Percentiles rank a stretch among this genome's conserved stretches.
These are phyloP conservation scores for Fusarium sarcochroum DNA, from an alignment of 2,329 filamentous ascomycete species.

Conservation along the genomic window DNA sequence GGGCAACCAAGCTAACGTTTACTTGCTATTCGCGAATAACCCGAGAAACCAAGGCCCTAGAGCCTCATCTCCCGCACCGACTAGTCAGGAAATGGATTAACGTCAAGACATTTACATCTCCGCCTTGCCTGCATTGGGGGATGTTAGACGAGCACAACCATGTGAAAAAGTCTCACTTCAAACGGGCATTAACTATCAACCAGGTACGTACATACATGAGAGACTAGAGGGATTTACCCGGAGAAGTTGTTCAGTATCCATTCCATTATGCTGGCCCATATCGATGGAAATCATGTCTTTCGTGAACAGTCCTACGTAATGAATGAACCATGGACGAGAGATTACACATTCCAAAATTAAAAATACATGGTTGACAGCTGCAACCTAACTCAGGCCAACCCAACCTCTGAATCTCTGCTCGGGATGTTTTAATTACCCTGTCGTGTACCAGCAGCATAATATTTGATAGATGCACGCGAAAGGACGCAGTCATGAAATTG, in stretches of 20 bases:
- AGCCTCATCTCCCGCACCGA: constrained; percentile 41
- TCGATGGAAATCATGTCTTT: neutral
- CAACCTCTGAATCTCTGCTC: neutral
- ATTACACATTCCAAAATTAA: constrained; percentile 34
- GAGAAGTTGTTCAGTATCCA: neutral
- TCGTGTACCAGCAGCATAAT: neutral
- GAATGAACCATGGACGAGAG: neutral
- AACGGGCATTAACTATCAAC: neutral
- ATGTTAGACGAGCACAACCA: constrained; percentile 48
- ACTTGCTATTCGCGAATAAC: constrained; percentile 28
- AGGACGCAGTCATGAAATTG: neutral
- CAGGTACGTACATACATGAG: constrained; percentile 16
- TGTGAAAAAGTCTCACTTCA: constrained; percentile 41
- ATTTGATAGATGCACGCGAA: neutral
- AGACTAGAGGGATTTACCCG: neutral
- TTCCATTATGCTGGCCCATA: neutral
- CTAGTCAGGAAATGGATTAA: constrained; percentile 44
- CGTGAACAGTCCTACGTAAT: neutral
- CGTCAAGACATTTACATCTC: constrained; percentile 30
- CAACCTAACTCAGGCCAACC: neutral
- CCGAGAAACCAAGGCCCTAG: constrained; percentile 19
- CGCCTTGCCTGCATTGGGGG: constrained; percentile 44
- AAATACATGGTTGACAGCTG: constrained; percentile 17
- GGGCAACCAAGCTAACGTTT: constrained; percentile 16
- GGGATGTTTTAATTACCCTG: neutral